Conservation (phyloP, 371 early-diverging fungal species). For the Conidiobolus incongruus region DNA sequence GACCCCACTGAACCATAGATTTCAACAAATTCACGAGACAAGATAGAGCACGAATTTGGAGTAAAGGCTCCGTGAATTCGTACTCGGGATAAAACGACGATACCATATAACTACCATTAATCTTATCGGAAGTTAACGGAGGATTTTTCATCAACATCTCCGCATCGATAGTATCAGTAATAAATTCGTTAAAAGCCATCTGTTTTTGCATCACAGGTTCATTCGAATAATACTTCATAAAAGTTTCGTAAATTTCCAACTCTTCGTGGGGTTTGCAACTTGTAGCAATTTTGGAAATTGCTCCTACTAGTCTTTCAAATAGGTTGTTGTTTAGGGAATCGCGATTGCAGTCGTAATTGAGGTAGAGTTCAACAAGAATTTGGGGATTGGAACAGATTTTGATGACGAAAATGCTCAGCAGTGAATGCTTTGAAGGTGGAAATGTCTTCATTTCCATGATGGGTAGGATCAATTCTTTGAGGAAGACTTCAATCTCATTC, state of each 20-base stretch:
- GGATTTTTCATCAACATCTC: neutral
- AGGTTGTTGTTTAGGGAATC: constrained; percentile 2
- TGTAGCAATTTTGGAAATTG: constrained; percentile 14
- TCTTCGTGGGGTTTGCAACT: constrained; percentile 58
- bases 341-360: constrained; percentile 84
- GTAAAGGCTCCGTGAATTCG: constrained; percentile 13
- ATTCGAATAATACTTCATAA: too few relatives aligned
- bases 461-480: constrained; percentile 45
- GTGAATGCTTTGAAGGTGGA: constrained; percentile 10
- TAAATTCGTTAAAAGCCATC: too few relatives aligned
- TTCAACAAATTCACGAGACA: constrained; percentile 20
- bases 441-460: constrained; percentile 38
- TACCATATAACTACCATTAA: neutral
- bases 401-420: constrained; percentile 17
- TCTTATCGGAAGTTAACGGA: neutral
- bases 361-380: constrained; percentile 78
- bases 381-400: constrained; percentile 51
- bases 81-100: constrained; percentile 3
- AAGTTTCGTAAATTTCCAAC: too few relatives aligned
- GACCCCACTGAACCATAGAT: constrained; percentile 33
- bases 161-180: too few relatives aligned
- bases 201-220: too few relatives aligned
- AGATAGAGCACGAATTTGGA: constrained; percentile 13
- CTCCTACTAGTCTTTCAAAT: neutral
- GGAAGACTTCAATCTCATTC: constrained; percentile 47